Evolutionary conservation across 179 eudicot genomes (phyloP).

Genomic region (Nepenthes alata): DNA sequence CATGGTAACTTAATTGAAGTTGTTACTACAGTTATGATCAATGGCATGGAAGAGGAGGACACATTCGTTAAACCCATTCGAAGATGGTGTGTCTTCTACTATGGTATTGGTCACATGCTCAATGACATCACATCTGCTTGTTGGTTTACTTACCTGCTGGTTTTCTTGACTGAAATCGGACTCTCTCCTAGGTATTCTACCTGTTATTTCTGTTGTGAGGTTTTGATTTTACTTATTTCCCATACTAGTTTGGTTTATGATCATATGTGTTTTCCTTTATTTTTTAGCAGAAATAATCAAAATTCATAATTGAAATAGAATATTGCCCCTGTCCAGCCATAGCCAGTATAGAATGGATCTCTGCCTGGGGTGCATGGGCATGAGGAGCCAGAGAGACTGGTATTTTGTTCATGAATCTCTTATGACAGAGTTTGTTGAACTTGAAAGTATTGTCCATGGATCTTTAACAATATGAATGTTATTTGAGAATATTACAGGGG

Average conservation of each 20-base stretch:
- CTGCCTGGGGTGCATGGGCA: too few species aligned
- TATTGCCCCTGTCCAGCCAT: too few species aligned
- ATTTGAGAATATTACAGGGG: too few species aligned
- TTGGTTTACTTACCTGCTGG: conserved; percentile 90
- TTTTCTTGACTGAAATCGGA: conserved; percentile 83
- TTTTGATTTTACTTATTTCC: neutral
- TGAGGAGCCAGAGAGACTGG: neutral
- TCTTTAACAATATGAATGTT: too few species aligned
- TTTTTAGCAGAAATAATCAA: too few species aligned
- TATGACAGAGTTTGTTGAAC: neutral
- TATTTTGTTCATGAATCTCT: neutral
- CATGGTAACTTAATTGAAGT: too few species aligned
- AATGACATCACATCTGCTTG: conserved; percentile 91
- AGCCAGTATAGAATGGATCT: too few species aligned
- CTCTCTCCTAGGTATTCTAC: conserved; percentile 56
- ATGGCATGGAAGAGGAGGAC: conserved; percentile 35
- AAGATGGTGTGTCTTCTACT: conserved; percentile 49
- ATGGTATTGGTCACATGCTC: conserved; percentile 92
- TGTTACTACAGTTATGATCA: conserved; percentile 21
- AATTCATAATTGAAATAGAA: too few species aligned
- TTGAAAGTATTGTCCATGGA: too few species aligned
- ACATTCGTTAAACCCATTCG: conserved; percentile 32
- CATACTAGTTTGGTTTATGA: too few species aligned
- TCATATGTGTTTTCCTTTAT: too few species aligned
- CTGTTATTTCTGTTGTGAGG: neutral